Evolutionary conservation across 2,329 filamentous ascomycete genomes (phyloP).

Genomic region (Stagonosporopsis chrysanthemi): DNA sequence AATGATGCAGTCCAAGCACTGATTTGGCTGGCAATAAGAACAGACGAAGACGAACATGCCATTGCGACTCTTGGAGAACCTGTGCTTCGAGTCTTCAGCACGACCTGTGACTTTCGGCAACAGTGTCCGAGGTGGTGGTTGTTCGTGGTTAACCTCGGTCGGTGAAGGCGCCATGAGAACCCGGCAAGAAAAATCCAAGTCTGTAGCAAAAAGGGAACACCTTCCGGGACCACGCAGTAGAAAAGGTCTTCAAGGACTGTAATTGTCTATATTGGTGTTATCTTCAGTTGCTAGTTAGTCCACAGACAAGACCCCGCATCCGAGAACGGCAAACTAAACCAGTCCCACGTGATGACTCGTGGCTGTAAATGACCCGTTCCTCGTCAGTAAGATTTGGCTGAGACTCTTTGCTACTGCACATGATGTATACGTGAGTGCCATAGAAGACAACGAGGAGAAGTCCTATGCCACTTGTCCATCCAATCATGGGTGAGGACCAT

Average conservation of each 20-base stretch:
- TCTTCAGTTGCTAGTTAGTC: constrained; percentile 9
- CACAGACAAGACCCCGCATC: constrained; percentile 13
- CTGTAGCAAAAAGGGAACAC: neutral
- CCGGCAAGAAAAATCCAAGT: neutral
- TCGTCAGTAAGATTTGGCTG: neutral
- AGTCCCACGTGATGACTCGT: constrained; percentile 9
- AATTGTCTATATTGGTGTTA: constrained; percentile 12
- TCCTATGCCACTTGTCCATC: neutral
- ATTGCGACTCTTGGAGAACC: constrained; percentile 20
- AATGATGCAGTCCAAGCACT: neutral
- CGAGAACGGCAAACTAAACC: constrained; percentile 17
- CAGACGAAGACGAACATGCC: constrained; percentile 20
- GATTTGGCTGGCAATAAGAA: neutral
- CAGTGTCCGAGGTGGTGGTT: constrained; percentile 3
- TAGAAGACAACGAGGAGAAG: neutral
- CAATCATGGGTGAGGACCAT: constrained; percentile 2
- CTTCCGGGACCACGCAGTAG: neutral
- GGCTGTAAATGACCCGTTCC: neutral
- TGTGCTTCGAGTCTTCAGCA: constrained; percentile 20
- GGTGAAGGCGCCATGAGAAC: constrained; percentile 12
- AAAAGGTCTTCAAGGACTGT: constrained; percentile 1
- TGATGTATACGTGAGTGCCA: neutral
- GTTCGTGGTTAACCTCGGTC: neutral
- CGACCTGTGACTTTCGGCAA: constrained; percentile 4
- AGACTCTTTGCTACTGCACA: neutral